These are phyloP conservation scores for Panicum virgatum DNA, from an alignment of 202 grass and related monocot species.

Conservation along the genomic window DNA sequence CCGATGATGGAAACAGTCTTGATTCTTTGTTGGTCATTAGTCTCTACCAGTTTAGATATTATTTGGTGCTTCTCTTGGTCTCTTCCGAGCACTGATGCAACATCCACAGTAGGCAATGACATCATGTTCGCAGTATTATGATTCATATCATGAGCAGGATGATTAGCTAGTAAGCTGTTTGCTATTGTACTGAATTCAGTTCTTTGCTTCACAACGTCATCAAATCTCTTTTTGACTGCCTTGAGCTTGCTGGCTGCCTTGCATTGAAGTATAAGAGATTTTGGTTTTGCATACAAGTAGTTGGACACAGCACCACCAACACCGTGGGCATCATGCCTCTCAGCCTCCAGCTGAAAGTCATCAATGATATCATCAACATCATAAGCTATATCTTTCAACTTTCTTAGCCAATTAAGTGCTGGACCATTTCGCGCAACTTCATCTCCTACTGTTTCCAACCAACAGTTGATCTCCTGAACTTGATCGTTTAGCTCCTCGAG, in stretches of 20 bases:
- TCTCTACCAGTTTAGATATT: background rate
- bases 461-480: background rate
- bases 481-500: background rate
- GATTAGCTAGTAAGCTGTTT: background rate
- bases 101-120: background rate
- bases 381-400: background rate
- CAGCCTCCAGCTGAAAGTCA: background rate
- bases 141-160: background rate
- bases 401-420: background rate
- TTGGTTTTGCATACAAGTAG: background rate
- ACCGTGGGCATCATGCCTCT: too few relatives aligned
- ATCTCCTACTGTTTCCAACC: background rate
- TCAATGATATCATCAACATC: conserved; percentile 32
- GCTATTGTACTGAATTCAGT: background rate
- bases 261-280: background rate
- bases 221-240: background rate
- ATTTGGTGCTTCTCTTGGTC: background rate
- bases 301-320: background rate
- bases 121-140: fast-evolving
- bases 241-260: background rate
- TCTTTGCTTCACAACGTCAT: background rate
- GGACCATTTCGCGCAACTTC: background rate
- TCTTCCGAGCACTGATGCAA: background rate
- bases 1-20: background rate
- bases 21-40: background rate